These are phyloP conservation scores for Dothistroma septosporum DNA, from an alignment of 2,329 filamentous ascomycete species.

Conservation along the genomic window DNA sequence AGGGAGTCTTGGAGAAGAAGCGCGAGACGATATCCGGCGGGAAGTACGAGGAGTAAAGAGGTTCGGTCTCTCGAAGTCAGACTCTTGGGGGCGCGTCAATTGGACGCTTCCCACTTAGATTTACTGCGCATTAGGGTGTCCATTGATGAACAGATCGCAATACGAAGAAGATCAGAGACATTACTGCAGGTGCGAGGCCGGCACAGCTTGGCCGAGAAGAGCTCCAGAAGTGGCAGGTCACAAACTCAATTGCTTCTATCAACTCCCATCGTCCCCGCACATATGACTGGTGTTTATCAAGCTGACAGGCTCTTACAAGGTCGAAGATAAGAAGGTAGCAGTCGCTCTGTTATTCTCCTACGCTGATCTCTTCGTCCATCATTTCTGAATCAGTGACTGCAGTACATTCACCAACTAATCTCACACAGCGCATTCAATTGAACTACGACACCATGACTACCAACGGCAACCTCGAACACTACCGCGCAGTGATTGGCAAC, in stretches of 20 bases:
- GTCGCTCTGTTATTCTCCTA: not conserved
- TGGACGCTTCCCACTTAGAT: not conserved
- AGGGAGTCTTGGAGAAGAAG: conserved; percentile 46
- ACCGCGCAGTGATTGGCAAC: conserved; percentile 39
- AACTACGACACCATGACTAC: not conserved
- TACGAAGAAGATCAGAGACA: not conserved
- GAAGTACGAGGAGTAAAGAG: conserved; percentile 47
- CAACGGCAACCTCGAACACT: conserved; percentile 10
- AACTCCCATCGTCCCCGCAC: not conserved
- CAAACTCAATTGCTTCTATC: not conserved
- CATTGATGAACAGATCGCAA: not conserved
- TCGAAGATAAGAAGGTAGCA: not conserved
- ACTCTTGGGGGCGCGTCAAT: not conserved
- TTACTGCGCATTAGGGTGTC: not conserved
- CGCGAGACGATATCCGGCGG: conserved; percentile 46
- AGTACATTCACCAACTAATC: not conserved
- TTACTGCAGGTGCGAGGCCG: not conserved
- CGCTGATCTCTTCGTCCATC: not conserved
- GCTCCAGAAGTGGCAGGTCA: not conserved
- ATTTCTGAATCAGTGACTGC: not conserved
- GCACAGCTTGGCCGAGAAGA: not conserved
- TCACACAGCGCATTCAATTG: not conserved
- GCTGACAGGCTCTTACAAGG: not conserved
- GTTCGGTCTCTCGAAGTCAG: not conserved
- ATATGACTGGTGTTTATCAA: not conserved